Conservation (phyloP, 2,329 filamentous ascomycete genomes). For the Pyricularia pennisetigena region DNA sequence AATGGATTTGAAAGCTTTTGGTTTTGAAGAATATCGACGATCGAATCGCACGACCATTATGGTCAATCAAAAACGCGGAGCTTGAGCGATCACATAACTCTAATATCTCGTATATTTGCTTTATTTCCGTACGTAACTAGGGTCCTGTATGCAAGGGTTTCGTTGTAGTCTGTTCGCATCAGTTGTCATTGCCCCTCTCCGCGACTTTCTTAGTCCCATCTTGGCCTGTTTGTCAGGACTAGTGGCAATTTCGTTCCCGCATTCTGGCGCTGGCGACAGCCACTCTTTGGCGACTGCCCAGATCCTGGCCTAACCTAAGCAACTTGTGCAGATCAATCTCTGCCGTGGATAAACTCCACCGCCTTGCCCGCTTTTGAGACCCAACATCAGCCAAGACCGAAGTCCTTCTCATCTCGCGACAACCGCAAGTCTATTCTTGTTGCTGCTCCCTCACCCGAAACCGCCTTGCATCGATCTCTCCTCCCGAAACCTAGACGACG, state of each 20-base stretch:
- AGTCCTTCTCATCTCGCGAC: not conserved
- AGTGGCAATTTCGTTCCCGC: not conserved
- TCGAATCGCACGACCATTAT: not conserved
- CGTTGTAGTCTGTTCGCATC: not conserved
- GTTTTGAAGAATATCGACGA: not conserved
- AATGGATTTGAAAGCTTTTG: not conserved
- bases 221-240: not conserved
- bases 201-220: not conserved
- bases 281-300: not conserved
- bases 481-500: not conserved
- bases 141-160: not conserved
- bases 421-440: not conserved
- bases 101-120: not conserved
- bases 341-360: not conserved
- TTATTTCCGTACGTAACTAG: not conserved
- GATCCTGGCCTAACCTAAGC: not conserved
- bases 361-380: not conserved
- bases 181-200: not conserved
- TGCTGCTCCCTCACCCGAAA: not conserved
- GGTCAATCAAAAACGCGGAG: not conserved
- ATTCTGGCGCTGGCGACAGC: not conserved
- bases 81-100: not conserved
- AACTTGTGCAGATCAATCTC: not conserved
- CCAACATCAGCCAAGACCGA: not conserved
- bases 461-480: not conserved